A percentile compares a stretch with the other conserved stretches of the same genome.
phyloP scores from a whole-genome alignment of 1,139 yeast genomes.

The Protomyces inundatus region DNA sequence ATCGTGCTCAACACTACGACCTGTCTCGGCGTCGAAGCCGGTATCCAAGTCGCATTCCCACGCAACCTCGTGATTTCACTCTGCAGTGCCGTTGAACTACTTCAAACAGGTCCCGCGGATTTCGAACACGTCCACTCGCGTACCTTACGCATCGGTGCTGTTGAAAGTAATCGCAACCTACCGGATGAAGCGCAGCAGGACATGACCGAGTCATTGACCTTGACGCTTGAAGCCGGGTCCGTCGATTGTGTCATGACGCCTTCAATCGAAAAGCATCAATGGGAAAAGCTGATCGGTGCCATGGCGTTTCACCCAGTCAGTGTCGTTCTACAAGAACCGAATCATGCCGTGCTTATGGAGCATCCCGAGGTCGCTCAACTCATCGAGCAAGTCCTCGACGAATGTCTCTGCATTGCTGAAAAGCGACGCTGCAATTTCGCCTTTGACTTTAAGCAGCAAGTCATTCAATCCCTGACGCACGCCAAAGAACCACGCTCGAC shows the following conservation, averaged over 20 bases:
- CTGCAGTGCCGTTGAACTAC: conserved; percentile 30
- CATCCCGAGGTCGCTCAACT: conserved; percentile 24
- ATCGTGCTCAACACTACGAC: conserved; percentile 44
- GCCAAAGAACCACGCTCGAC: conserved; percentile 54
- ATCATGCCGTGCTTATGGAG: conserved; percentile 28
- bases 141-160: conserved; percentile 30
- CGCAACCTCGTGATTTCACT: conserved; percentile 51
- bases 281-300: conserved; percentile 33
- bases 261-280: conserved; percentile 32
- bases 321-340: conserved; percentile 33
- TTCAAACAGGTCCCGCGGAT: conserved; percentile 33
- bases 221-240: conserved; percentile 34
- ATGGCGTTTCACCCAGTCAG: conserved; percentile 33
- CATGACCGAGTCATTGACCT: conserved; percentile 33
- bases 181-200: conserved; percentile 32
- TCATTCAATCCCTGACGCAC: conserved; percentile 22
- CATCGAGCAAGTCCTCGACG: conserved; percentile 29
- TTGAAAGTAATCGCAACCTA: conserved; percentile 13
- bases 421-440: conserved; percentile 30
- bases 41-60: conserved; percentile 56
- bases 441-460: conserved; percentile 21
- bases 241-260: conserved; percentile 30
- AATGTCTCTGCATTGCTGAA: conserved; percentile 30
- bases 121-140: conserved; percentile 31
- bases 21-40: conserved; percentile 67